Evolutionary conservation across 805 yeast genomes (phyloP).

Genomic region (Candida chauliodis): DNA sequence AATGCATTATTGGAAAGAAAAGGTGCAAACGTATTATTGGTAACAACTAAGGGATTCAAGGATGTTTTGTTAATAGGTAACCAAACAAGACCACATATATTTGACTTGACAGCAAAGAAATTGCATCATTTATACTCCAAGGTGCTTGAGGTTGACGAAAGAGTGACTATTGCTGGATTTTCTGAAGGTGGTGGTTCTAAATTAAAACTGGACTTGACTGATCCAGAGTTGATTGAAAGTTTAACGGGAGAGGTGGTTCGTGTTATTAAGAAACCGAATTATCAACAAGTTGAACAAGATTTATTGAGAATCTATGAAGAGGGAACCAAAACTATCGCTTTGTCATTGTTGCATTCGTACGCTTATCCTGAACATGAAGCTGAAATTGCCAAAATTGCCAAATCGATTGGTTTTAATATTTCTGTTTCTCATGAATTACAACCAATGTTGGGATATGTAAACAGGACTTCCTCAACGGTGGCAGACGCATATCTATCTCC

Average conservation of each 20-base stretch:
- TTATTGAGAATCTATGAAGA: slow-evolving; percentile 22
- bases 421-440: slow-evolving; percentile 39
- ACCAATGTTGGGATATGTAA: slow-evolving; percentile 44
- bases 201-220: slow-evolving; percentile 19
- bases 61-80: slow-evolving; percentile 84
- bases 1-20: slow-evolving; percentile 90
- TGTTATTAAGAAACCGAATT: slow-evolving; percentile 30
- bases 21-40: slow-evolving; percentile 82
- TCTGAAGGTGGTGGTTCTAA: slow-evolving; percentile 63
- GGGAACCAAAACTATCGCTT: slow-evolving; percentile 29
- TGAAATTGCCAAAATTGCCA: slow-evolving; percentile 31
- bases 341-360: slow-evolving; percentile 39
- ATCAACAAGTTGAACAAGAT: slow-evolving; percentile 17
- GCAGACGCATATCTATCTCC: slow-evolving; percentile 45
- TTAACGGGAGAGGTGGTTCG: slow-evolving; percentile 32
- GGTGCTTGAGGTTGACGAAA: slow-evolving; percentile 84
- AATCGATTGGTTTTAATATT: slow-evolving; percentile 34
- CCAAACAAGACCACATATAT: slow-evolving; percentile 87
- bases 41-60: slow-evolving; percentile 85
- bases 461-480: slow-evolving; percentile 39
- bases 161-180: slow-evolving; percentile 75
- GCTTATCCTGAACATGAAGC: slow-evolving; percentile 38
- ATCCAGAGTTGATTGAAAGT: slow-evolving; percentile 34
- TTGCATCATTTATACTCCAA: slow-evolving; percentile 68
- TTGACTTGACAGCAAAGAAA: slow-evolving; percentile 73